Evolutionary conservation across 306 rosid species (phyloP), one percentile per base, ranked within the genome.

Genomic region (Trifolium repens): DNA sequence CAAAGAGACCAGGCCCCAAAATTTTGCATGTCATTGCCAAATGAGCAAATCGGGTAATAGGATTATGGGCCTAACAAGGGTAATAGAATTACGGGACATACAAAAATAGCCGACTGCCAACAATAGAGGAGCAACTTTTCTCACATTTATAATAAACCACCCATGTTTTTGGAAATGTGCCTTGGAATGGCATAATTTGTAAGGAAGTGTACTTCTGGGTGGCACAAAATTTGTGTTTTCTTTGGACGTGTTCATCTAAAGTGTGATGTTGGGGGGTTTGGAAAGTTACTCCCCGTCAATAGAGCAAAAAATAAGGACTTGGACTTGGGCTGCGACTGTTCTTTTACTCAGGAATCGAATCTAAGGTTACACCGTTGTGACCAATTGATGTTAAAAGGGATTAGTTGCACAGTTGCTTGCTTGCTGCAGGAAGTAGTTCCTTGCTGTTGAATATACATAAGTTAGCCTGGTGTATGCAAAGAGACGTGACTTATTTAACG

Each of bases 401-500:
- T 16, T 43, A 27, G 13, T 57, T 12, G n/a, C 9, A 32, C 5
- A 12, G 50, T 52, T 43, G 49, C 39, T 67, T 54, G 47, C 15
- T 42, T 8, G 17, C 44, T 52, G 19, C 32, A 50, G 22, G 19
- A 17, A 24, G 42, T 7, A 15, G 57, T 42, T 73, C 6, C 30
- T 22, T 37, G 14, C 43, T 27, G 32, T 75, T 55, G 35, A 30
- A 58, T 77, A 44, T 44, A n/a, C 40, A n/a, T 32, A 68, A 12
- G 12, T 58, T 16, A 47, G 52, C 46, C 70, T 27, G 7, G 4
- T 8, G 2, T 32, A 30, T 67, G 52, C 35, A 44, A 13, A 58
- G 52, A 42, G 61, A 32, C 15, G 30, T 57, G 6, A 53, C 40
- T 40, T 66, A 6, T 69, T 24, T 13, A 58, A 17, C 17, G 4